Base-by-base conservation (phyloP, 345 rosid species). In the Trapa bicornis region DNA sequence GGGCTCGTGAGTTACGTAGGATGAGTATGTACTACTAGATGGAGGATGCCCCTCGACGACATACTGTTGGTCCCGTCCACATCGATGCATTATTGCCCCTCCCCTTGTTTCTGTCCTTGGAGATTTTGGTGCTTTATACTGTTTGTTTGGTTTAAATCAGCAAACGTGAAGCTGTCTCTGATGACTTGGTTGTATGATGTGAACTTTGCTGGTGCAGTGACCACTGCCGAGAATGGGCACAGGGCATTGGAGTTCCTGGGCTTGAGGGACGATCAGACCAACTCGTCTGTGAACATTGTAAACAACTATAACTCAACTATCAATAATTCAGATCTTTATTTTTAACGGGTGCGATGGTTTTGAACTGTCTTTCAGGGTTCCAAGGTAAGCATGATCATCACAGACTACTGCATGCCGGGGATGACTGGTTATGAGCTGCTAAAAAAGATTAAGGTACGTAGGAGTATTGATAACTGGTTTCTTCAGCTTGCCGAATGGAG, bases 351-450 rank as follows among this genome's bases (percentile, higher is more conserved):
- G 4, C 33, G 38, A 33, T 37, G 33, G 9, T n/a, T 63, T 1
- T 29, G 22, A 62, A 45, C 65, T 35, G 29, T 22, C 13, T n/a
- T 42, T 22, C 83, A 88, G 96, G 82, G 71, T 8, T 77, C 81
- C 11, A 84, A 86, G 77, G 89, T 92, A 53, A 82, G 84, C 74
- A 75, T 91, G 74, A 80, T 91, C 58, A 89, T 91, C 37, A 89
- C 97, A 54, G 96, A 91, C 74, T 91, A 91, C 17, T 87, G 97
- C 66, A 91, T 91, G 97, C 96, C 97, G 2, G 94, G 89, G 75
- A 89, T 91, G 96, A 85, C 96, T 1, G 96, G 97, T 37, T 91
- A 84, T 65, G 96, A 91, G 64, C 79, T 91, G 2, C 90, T 91
- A 12, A 84, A 91, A 81, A 88, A 80, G 81, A 75, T 91, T 16